Conservation (phyloP, 2,329 filamentous ascomycete genomes). For the Monilinia aucupariae region DNA sequence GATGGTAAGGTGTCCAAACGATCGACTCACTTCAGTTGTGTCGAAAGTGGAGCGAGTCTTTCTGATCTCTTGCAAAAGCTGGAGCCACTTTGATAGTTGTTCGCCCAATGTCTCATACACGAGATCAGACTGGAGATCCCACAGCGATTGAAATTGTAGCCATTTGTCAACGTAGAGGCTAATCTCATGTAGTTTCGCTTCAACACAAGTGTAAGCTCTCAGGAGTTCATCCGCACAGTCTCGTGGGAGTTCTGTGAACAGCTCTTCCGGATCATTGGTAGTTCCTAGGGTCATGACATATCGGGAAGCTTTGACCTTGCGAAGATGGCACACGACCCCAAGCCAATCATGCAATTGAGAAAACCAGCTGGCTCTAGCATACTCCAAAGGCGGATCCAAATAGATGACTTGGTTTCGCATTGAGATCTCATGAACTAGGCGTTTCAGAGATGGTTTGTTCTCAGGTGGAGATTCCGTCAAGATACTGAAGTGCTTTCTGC, state of each 20-base stretch:
- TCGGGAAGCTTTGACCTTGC: slow-evolving; percentile 88
- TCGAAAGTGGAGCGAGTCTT: slow-evolving; percentile 96
- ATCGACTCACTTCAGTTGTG: slow-evolving; percentile 86
- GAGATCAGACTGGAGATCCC: slow-evolving; percentile 94
- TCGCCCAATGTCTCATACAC: slow-evolving; percentile 91
- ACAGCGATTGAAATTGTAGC: slow-evolving; percentile 96
- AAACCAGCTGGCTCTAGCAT: slow-evolving; percentile 89
- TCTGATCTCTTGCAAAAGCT: slow-evolving; percentile 92
- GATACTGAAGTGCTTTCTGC: slow-evolving; percentile 46
- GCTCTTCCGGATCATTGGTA: slow-evolving; percentile 55
- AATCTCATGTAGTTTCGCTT: slow-evolving; percentile 75
- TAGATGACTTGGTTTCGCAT: slow-evolving; percentile 99
- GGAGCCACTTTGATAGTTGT: slow-evolving; percentile 86
- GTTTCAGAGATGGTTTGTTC: slow-evolving; percentile 61
- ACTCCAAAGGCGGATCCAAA: slow-evolving; percentile 87
- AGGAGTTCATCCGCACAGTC: slow-evolving; percentile 75
- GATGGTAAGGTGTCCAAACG: slow-evolving; percentile 89
- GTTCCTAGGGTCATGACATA: slow-evolving; percentile 85
- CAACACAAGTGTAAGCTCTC: slow-evolving; percentile 75
- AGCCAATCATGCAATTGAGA: slow-evolving; percentile 90
- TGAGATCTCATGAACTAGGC: slow-evolving; percentile 82
- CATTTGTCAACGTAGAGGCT: slow-evolving; percentile 91
- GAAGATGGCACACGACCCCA: slow-evolving; percentile 83
- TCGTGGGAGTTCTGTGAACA: slow-evolving; percentile 79
- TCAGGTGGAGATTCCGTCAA: slow-evolving; percentile 41